These are phyloP conservation scores for Sarcodon sp. DNA, from an alignment of 768 basidiomycete genomes.

Conservation along the genomic window DNA sequence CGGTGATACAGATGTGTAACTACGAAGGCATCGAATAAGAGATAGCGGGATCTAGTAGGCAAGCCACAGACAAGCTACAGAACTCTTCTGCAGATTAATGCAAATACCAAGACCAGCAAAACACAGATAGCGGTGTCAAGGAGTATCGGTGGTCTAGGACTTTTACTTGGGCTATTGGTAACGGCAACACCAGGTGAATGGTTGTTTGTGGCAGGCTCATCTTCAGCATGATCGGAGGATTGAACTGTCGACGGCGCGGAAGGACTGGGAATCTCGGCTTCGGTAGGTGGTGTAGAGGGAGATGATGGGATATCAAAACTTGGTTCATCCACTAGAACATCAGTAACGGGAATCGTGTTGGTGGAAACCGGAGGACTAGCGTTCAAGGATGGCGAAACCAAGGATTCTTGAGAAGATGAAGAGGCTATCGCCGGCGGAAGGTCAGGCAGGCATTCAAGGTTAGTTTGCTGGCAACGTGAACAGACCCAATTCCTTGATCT, in stretches of 20 bases:
- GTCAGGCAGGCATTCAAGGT: conserved; percentile 63
- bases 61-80: conserved; percentile 11
- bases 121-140: conserved; percentile 68
- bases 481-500: conserved; percentile 80
- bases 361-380: conserved; percentile 2
- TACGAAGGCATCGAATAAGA: neutral
- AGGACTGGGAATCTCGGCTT: too few relatives aligned
- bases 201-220: conserved; percentile 6
- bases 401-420: neutral
- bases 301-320: neutral
- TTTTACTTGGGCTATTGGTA: neutral
- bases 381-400: neutral
- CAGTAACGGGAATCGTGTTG: neutral
- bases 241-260: too few relatives aligned
- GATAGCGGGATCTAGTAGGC: too few relatives aligned
- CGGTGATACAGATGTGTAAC: too few relatives aligned
- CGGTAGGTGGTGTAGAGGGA: too few relatives aligned
- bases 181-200: neutral
- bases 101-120: conserved; percentile 53
- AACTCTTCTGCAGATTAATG: conserved; percentile 51
- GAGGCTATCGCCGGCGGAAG: conserved; percentile 19
- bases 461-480: conserved; percentile 55
- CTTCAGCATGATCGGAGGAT: neutral
- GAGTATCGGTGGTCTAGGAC: conserved; percentile 39
- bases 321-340: neutral